Evolutionary conservation across 345 rosid genomes (phyloP), one percentile per base, ranked within the genome.

Genomic region (Gossypium thurberi): DNA sequence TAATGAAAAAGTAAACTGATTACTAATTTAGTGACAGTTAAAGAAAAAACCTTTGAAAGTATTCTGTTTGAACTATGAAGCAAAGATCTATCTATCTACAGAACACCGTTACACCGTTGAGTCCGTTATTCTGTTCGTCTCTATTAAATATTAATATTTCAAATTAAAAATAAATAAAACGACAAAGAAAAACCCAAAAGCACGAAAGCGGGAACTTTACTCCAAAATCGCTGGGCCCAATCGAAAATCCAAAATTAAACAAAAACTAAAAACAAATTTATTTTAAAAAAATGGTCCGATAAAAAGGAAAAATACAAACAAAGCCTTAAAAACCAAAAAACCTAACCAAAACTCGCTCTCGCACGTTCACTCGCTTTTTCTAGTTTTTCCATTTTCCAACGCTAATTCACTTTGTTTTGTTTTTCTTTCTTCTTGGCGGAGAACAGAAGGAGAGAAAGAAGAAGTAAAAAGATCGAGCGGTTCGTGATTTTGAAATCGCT

Each of bases 121-220:
- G 14, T 20, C 61, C 61, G 28, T 56, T 56, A 55, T 56, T 56
- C 61, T 64, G 26, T 18, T 10, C 5, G 26, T 64, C 18, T 63
- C 25, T 3, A 40, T 37, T 60, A 60, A 60, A 8, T 40, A 37
- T 62, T 25, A 59, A 26, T 17, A 62, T 33, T 40, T 64, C 8
- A n/a, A 64, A 64, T 3, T 4, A 9, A 63, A 40, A n/a, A 37
- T 9, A 55, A 10, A 14, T 21, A n/a, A 60, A 42, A 42, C 26
- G 68, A 37, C 25, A 63, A 21, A 57, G 21, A 40, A 56, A 68
- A 50, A 13, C 9, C 14, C 75, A 59, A 72, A 58, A 23, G 17
- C 58, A 26, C 64, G 28, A 56, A 70, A 65, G 68, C 75, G 75
- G 75, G 75, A 72, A 72, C 44, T 59, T 59, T 25, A 60, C 67